Evolutionary conservation across 805 yeast genomes (phyloP), one percentile per base, ranked within the genome.

Genomic region (Starmerella vaccinii): DNA sequence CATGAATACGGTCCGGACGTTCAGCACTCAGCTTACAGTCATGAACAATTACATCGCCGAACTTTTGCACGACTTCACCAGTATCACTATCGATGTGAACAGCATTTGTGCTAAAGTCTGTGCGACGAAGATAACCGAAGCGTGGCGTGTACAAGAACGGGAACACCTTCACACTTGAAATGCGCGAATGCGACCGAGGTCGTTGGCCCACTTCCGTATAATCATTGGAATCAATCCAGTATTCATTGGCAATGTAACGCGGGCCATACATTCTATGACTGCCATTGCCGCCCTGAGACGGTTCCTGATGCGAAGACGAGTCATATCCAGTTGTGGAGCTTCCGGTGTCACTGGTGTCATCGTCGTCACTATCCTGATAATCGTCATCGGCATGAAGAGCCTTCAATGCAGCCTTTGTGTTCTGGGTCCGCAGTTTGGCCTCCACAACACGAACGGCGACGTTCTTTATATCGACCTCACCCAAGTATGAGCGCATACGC

Each of bases 171-270:
- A 86, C 70, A 57, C 61, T 58, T 2, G 71, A 30, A 1, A 24
- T 6, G 64, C 33, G 62, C 24, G 39, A 42, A 32, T 30, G 15
- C 10, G 24, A 24, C 13, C 54, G 54, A 9, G 35, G 40, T 5
- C 30, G 19, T 26, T 26, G 58, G 52, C 82, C 84, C 39, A 87
- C 61, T 58, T 88, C 96, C 10, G 76, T 68, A 58, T 76, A 88
- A 62, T 88, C 96, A 51, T 83, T 82, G 21, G 71, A 66, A 60
- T 87, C 94, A 44, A 77, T 70, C 96, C 96, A 88, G 2, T 67
- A 60, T 8, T 52, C 49, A 34, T 45, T 23, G 5, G 50, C 47
- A 12, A 53, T 5, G 30, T 52, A 49, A 13, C 51, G 41, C 4
- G 60, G 60, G 1, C 59, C 59, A 38, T 49, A 57, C 2, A 19